Conservation (phyloP, 352 stramenopile genomes). For the Paralagenidium karlingii region DNA sequence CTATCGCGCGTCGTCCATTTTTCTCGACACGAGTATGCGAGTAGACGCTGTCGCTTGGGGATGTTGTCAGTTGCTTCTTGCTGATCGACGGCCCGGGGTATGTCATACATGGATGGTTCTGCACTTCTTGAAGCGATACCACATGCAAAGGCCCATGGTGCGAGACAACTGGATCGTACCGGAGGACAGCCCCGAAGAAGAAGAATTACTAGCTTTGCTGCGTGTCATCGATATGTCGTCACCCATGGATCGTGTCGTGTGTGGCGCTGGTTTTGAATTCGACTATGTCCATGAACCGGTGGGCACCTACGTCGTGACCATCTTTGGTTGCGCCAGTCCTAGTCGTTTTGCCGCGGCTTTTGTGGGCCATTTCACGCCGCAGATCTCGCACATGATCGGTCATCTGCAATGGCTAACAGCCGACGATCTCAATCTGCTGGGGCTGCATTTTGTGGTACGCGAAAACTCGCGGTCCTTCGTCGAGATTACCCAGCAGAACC, state of each 20-base stretch:
- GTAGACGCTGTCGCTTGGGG: constrained; percentile 8
- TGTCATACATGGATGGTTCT: constrained; percentile 4
- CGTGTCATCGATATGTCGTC: constrained; percentile 5
- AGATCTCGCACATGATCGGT: constrained; percentile 18
- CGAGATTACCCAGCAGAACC: constrained; percentile 1
- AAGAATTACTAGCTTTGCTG: constrained; percentile 9
- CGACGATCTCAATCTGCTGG: constrained; percentile 33
- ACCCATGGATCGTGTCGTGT: constrained; percentile 2
- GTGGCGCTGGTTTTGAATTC: constrained; percentile 3
- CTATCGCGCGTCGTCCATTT: no score
- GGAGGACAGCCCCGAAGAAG: constrained; percentile 9
- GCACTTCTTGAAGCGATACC: constrained; percentile 4
- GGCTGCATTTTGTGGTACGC: constrained; percentile 31
- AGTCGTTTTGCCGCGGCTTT: constrained; percentile 23
- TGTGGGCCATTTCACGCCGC: constrained; percentile 19
- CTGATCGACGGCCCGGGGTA: not conserved
- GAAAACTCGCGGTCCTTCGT: constrained; percentile 17
- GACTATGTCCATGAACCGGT: no score
- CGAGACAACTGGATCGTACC: no score
- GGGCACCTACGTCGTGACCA: no score
- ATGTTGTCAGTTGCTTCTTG: constrained; percentile 3
- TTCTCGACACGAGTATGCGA: constrained; percentile 1
- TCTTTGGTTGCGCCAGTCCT: constrained; percentile 31
- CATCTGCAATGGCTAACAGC: constrained; percentile 25
- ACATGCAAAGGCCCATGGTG: no score